Percentiles rank a stretch among this genome's conserved stretches.
Evolutionary conservation across 768 basidiomycete genomes (phyloP).

Genomic region (Kondoa malvinella): DNA sequence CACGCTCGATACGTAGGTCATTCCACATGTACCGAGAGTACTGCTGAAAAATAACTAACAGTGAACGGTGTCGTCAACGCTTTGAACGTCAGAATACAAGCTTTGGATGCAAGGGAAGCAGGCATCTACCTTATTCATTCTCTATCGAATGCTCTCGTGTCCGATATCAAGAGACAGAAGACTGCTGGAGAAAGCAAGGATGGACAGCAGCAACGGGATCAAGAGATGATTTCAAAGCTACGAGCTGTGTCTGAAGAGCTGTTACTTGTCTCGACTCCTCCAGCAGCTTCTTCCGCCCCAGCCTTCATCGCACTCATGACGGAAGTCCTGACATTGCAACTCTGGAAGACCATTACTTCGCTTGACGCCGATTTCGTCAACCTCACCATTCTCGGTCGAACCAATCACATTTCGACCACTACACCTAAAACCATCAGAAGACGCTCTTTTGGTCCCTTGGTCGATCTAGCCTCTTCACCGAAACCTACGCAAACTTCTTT

Average conservation of each 20-base stretch:
- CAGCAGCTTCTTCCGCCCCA: conserved; percentile 1
- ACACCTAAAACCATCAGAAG: background rate
- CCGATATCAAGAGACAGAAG: conserved; percentile 6
- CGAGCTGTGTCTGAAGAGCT: background rate
- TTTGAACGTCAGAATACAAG: background rate
- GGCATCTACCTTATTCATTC: conserved; percentile 19
- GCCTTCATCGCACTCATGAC: conserved; percentile 10
- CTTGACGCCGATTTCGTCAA: conserved; percentile 15
- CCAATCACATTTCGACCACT: background rate
- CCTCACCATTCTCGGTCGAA: conserved; percentile 6
- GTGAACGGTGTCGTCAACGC: conserved; percentile 11
- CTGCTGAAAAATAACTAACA: background rate
- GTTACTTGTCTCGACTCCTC: conserved; percentile 10
- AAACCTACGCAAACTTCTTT: background rate
- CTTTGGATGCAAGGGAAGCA: conserved; percentile 15
- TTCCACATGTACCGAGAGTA: background rate
- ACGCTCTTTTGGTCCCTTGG: background rate
- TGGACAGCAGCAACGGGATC: conserved; percentile 11
- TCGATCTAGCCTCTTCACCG: background rate
- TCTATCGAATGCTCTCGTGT: conserved; percentile 10
- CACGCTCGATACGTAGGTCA: background rate
- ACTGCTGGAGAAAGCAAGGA: conserved; percentile 3
- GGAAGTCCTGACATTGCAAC: conserved; percentile 13
- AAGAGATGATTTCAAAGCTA: background rate
- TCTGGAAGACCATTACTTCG: conserved; percentile 13